Base-by-base conservation (phyloP, 2,329 filamentous ascomycete genomes). In the Myriosclerotinia scirpicola region DNA sequence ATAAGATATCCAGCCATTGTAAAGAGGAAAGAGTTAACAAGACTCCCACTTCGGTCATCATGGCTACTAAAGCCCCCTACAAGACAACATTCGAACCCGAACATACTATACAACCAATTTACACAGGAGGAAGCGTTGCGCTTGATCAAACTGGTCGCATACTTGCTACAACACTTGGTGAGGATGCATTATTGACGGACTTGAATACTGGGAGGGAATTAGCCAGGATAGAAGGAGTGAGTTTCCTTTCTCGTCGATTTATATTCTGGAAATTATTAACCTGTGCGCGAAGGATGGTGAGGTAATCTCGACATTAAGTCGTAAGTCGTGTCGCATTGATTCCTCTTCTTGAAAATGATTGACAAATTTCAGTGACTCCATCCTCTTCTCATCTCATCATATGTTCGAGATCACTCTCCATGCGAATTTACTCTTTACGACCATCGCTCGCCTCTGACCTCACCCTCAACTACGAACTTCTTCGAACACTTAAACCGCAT, bases 371-470 rank as follows among this genome's bases (percentile, higher is more conserved):
- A 92, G 90, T 99, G 72, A 96, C 94, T 0, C 93, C 93, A 0
- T 92, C 91, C 69, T 92, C 88, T 11, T 93, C 92, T 36, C 92
- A 97, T 78, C 85, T 98, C 65, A 88, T 97, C 71, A 81, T 96
- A 72, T 98, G 93, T 81, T 99, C 95, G 22, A 89, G 94, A 72
- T 98, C 94, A n/a, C 83, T 97, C 65, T 93, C 93, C 8, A 96
- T 98, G 93, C 90, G 91, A 75, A 93, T 98, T 71, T 98, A 92
- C 79, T 80, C 89, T 22, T 82, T 99, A 36, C 83, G 84, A 62
- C 81, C 83, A 36, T 85, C 86, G 26, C 81, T 81, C 64, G 77
- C 81, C 38, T 82, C 85, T 26, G 82, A 85, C 48, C 82, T 82
- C 56, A 79, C 81, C 5, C 83, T 93, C 69, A 85, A 88, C 64